Percentiles rank a stretch among this genome's conserved stretches.
Conservation (phyloP, 2,329 filamentous ascomycete species). For the Epichloe bromicola region DNA sequence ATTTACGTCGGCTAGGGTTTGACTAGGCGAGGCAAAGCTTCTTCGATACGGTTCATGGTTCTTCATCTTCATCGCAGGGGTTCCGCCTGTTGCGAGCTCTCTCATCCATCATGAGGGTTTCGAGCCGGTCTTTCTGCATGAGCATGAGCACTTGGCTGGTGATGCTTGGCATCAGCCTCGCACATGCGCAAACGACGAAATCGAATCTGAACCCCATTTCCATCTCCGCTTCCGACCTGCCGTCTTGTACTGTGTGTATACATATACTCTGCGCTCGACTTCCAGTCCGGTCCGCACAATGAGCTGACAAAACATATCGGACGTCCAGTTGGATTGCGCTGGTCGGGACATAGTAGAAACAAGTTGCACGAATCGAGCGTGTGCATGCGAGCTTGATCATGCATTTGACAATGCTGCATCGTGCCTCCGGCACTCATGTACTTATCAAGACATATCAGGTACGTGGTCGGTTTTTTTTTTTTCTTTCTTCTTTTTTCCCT, state of each 20-base stretch:
- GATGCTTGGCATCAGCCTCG: not conserved
- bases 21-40: not conserved
- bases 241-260: conserved; percentile 2
- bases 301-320: not conserved
- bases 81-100: not conserved
- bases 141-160: not conserved
- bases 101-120: not conserved
- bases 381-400: conserved; percentile 2
- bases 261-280: not conserved
- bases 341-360: not conserved
- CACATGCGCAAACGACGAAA: not conserved
- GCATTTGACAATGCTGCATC: conserved; percentile 1
- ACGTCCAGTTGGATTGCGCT: not conserved
- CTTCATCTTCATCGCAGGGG: not conserved
- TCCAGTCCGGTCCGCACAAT: no score
- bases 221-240: not conserved
- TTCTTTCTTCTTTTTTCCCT: no score
- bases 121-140: not conserved
- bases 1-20: no score
- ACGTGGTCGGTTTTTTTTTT: not conserved
- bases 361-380: not conserved
- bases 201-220: not conserved
- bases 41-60: not conserved
- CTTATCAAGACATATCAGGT: conserved; percentile 1
- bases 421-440: not conserved